Evolutionary conservation across 352 stramenopile genomes (phyloP).

Genomic region (Globisporangium megalacanthum): DNA sequence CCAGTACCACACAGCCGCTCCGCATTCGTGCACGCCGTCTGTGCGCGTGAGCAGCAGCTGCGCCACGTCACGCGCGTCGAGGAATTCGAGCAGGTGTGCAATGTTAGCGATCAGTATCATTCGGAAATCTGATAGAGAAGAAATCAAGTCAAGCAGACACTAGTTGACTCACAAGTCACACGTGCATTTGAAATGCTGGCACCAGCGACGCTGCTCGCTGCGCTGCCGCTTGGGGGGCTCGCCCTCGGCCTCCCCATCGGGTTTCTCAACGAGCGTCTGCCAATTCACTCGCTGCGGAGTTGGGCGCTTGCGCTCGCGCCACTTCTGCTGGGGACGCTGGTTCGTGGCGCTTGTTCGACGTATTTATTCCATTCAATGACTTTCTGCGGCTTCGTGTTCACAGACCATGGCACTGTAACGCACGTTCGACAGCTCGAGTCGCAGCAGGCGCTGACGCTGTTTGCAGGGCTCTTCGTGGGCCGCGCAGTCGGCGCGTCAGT

Average conservation of each 20-base stretch:
- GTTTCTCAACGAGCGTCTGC: constrained; percentile 44
- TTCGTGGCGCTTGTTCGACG: constrained; percentile 8
- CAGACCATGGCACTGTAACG: neutral
- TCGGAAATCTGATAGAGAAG: neutral
- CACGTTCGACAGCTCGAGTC: constrained; percentile 25
- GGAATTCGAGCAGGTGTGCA: constrained; percentile 47
- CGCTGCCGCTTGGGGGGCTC: constrained; percentile 25
- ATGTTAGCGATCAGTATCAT: constrained; percentile 26
- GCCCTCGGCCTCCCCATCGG: constrained; percentile 39
- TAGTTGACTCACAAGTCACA: neutral
- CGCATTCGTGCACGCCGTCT: constrained; percentile 14
- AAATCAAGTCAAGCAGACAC: too few relatives aligned
- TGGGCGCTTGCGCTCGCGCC: constrained; percentile 37
- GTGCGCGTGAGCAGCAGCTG: constrained; percentile 28
- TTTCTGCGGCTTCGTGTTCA: neutral
- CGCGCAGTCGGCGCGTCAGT: constrained; percentile 46
- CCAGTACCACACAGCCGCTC: constrained; percentile 36
- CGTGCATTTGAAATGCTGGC: neutral
- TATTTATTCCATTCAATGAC: too few relatives aligned
- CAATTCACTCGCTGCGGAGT: constrained; percentile 34
- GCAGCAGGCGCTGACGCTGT: constrained; percentile 21
- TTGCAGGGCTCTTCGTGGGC: constrained; percentile 28
- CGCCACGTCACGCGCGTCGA: constrained; percentile 30
- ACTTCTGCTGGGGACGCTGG: constrained; percentile 31
- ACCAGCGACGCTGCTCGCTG: constrained; percentile 2